These are phyloP conservation scores for Oropetium thomaeum DNA, from an alignment of 176 grass and related monocot genomes.

Conservation along the genomic window DNA sequence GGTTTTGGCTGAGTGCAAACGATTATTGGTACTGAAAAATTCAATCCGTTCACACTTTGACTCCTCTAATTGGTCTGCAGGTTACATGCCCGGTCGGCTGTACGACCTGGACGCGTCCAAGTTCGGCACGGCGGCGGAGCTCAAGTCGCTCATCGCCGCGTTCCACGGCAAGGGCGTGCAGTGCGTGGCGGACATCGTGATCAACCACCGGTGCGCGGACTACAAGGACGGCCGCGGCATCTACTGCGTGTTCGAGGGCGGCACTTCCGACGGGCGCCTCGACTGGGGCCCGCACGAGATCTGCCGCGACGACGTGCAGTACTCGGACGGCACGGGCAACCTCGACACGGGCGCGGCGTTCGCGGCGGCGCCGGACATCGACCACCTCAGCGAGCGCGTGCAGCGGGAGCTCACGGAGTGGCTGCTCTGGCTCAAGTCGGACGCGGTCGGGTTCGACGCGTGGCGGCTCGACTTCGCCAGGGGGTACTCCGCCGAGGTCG, in stretches of 20 bases:
- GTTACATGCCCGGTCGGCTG: conserved; percentile 62
- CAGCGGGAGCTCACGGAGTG: conserved; percentile 56
- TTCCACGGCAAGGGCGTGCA: conserved; percentile 54
- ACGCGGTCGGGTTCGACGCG: conserved; percentile 70
- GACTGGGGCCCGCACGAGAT: conserved; percentile 80
- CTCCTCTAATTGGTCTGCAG: too few species aligned
- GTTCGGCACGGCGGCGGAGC: conserved; percentile 52
- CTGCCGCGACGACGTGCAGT: conserved; percentile 56
- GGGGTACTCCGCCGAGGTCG: conserved; percentile 46
- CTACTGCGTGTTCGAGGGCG: conserved; percentile 73
- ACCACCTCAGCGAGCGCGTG: conserved; percentile 70
- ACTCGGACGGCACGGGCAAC: conserved; percentile 58
- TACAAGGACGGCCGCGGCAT: conserved; percentile 48
- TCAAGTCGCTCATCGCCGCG: conserved; percentile 54
- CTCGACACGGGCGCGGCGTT: conserved; percentile 58
- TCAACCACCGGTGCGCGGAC: conserved; percentile 57
- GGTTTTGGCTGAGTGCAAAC: too few species aligned
- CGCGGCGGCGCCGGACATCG: conserved; percentile 54
- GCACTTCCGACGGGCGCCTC: conserved; percentile 49
- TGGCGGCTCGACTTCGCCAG: conserved; percentile 68
- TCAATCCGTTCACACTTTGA: too few species aligned
- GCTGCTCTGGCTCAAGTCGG: conserved; percentile 68
- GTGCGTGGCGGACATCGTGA: conserved; percentile 40
- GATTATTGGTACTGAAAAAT: too few species aligned
- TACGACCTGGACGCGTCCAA: conserved; percentile 59